Base-by-base conservation (phyloP, 2,329 filamentous ascomycete genomes). In the Daldinia eschscholtzii region DNA sequence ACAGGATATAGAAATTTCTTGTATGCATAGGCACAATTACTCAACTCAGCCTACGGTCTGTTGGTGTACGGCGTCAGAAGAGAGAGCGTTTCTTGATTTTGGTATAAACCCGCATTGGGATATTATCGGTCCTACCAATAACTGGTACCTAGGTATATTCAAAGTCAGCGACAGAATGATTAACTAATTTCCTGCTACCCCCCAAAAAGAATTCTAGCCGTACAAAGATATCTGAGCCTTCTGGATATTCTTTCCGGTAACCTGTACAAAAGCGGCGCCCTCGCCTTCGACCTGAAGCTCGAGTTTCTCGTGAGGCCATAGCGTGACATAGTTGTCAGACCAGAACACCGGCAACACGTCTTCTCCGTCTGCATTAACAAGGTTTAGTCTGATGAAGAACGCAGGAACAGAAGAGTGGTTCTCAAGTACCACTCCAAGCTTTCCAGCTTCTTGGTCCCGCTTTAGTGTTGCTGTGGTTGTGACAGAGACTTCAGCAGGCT, bases 241-340 rank as follows among this genome's bases (percentile, higher is more conserved):
- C 20, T 52, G 46, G 23, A 77, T 59, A 42, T 79, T 79, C 68
- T 72, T 74, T 10, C 78, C 78, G 2, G 56, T 73, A 13, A 79
- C 61, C 20, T 77, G 70, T 3, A 79, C 68, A n/a, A 70, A 73
- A 33, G 67, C 72, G 35, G 62, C 75, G 1, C 72, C 71, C 23
- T 67, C 61, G 7, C 75, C 73, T 44, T 70, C 64, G 6, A 84
- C 80, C 1, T 73, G 72, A 57, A 87, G 20, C 7, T 75, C 77
- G 5, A 88, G 50, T 59, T 78, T 83, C 79, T 91, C 88, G 0
- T 79, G 76, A 0, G 88, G 87, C 82, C 85, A 89, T 9, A 91
- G 76, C 1, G 88, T 89, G 12, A 91, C 79, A 67, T 90, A 91
- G 67, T 91, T 91, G 68, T 90, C 88, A 0, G 84, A 85, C 88